Percentiles rank a stretch among this genome's conserved stretches.
These are phyloP conservation scores for Fusarium sp. DNA, from an alignment of 2,329 filamentous ascomycete species.

Conservation along the genomic window DNA sequence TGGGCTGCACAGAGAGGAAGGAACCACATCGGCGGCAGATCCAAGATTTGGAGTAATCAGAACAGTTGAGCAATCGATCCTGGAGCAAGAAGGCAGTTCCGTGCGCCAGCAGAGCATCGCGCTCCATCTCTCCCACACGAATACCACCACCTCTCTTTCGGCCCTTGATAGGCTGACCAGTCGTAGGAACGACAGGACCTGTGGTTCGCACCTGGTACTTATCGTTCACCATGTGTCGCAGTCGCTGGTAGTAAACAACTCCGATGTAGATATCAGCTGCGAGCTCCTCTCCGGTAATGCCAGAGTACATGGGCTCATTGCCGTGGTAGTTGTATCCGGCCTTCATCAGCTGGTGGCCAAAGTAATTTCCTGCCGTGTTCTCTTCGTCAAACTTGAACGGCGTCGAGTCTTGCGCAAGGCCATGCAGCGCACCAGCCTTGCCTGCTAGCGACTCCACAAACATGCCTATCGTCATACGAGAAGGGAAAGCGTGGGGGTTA, in stretches of 20 bases:
- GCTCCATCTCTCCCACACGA: conserved; percentile 99
- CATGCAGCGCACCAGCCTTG: conserved; percentile 93
- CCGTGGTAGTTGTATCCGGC: conserved; percentile 98
- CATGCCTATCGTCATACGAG: conserved; percentile 99
- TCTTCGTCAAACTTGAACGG: conserved; percentile 96
- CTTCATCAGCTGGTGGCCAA: conserved; percentile 93
- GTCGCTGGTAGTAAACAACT: conserved; percentile 96
- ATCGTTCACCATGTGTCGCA: conserved; percentile 99
- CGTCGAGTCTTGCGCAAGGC: conserved; percentile 94
- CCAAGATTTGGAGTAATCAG: conserved; percentile 90
- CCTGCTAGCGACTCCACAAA: conserved; percentile 97
- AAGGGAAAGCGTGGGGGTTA: conserved; percentile 99
- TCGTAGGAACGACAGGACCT: conserved; percentile 88
- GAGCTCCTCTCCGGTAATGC: conserved; percentile 94
- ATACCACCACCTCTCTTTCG: conserved; percentile 97
- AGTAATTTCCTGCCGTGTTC: conserved; percentile 92
- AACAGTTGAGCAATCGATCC: conserved; percentile 96
- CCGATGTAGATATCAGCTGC: conserved; percentile 96
- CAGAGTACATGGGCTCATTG: conserved; percentile 98
- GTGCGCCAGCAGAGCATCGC: conserved; percentile 93
- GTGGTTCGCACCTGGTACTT: conserved; percentile 99
- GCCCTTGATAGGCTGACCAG: conserved; percentile 97
- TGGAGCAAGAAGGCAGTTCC: conserved; percentile 95
- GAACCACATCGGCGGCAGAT: conserved; percentile 91
- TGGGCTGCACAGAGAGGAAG: conserved; percentile 89